Percentiles rank a stretch among this genome's conserved stretches.
Conservation (phyloP, 225 moss, liverwort and hornwort genomes). For the Sphagnum contortum region DNA sequence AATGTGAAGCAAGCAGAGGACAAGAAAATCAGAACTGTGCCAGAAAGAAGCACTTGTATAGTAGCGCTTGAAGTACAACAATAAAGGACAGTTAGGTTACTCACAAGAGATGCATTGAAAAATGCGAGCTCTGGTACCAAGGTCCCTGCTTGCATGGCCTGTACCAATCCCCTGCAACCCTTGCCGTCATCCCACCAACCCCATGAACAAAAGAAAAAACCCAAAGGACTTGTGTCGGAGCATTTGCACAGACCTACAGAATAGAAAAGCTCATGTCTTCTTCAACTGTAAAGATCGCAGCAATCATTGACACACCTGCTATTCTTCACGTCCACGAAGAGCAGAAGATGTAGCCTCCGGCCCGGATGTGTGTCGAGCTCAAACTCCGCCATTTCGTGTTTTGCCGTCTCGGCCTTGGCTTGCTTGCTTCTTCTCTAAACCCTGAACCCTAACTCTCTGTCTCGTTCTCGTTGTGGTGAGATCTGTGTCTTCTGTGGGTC, state of each 20-base stretch:
- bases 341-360: slow-evolving; percentile 62
- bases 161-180: slow-evolving; percentile 58
- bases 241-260: too few relatives aligned
- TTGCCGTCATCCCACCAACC: background rate
- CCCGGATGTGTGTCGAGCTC: slow-evolving; percentile 63
- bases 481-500: too few relatives aligned
- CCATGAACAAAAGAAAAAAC: background rate
- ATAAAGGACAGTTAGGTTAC: slow-evolving; percentile 5
- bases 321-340: slow-evolving; percentile 64
- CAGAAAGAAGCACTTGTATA: too few relatives aligned
- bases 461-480: too few relatives aligned
- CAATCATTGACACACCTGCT: slow-evolving; percentile 37
- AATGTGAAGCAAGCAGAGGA: background rate
- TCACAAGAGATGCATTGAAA: slow-evolving; percentile 72
- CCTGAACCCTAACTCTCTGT: too few relatives aligned
- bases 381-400: slow-evolving; percentile 40
- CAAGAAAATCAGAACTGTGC: background rate
- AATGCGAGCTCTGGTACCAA: slow-evolving; percentile 77
- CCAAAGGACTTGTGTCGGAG: background rate
- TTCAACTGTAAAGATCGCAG: background rate
- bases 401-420: too few relatives aligned
- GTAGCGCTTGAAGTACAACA: background rate
- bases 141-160: slow-evolving; percentile 64
- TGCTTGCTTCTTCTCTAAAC: too few relatives aligned
- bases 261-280: too few relatives aligned